Evolutionary conservation across 1,139 yeast genomes (phyloP).

Genomic region (Nakaseomyces delphensis): DNA sequence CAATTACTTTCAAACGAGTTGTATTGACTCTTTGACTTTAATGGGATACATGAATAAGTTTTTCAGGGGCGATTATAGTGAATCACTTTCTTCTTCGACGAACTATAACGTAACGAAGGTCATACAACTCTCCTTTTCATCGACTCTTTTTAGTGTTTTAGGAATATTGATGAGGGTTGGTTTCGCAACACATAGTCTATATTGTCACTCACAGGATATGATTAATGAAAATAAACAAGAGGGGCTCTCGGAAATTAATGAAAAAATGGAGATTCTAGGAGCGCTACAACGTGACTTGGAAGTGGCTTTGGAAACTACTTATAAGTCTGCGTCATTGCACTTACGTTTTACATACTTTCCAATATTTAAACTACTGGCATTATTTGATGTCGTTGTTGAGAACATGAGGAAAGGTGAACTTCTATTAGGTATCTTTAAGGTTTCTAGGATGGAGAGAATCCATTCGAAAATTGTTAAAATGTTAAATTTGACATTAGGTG

Average conservation of each 20-base stretch:
- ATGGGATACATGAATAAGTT: conserved; percentile 13
- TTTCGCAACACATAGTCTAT: conserved; percentile 19
- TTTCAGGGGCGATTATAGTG: conserved; percentile 12
- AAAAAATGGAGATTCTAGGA: conserved; percentile 17
- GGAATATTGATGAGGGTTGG: conserved; percentile 24
- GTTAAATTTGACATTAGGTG: conserved; percentile 17
- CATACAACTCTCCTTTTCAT: conserved; percentile 24
- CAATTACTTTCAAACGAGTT: conserved; percentile 15
- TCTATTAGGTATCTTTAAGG: conserved; percentile 19
- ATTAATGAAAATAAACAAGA: conserved; percentile 10
- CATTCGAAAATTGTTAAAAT: conserved; percentile 16
- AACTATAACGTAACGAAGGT: conserved; percentile 20
- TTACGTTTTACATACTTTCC: conserved; percentile 29
- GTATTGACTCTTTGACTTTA: conserved; percentile 13
- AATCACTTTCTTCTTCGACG: conserved; percentile 12
- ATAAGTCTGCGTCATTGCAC: conserved; percentile 21
- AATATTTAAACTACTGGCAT: conserved; percentile 27
- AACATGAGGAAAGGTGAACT: conserved; percentile 24
- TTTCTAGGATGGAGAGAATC: conserved; percentile 13
- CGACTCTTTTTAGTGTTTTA: conserved; percentile 22
- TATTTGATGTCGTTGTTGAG: conserved; percentile 27
- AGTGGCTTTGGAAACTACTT: conserved; percentile 17
- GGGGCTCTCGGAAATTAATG: conserved; percentile 13
- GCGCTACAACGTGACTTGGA: conserved; percentile 16
- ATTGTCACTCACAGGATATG: conserved; percentile 11